Percentiles rank a stretch among this genome's conserved stretches.
These are phyloP conservation scores for Apiospora pterosperma DNA, from an alignment of 2,329 filamentous ascomycete species.

Conservation along the genomic window DNA sequence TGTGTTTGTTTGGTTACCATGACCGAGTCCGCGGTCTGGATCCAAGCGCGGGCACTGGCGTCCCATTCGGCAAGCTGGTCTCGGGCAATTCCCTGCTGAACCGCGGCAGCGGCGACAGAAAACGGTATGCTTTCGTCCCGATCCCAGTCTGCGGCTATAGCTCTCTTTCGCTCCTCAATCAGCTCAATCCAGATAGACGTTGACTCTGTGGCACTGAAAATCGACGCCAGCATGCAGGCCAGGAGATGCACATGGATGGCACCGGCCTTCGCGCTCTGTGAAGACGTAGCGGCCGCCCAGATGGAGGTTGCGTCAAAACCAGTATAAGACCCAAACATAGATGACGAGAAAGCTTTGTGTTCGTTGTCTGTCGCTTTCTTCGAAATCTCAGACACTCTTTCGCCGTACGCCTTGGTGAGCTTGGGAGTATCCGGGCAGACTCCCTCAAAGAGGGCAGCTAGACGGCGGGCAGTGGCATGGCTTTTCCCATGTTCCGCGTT, in stretches of 20 bases:
- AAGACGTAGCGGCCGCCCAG: constrained; percentile 30
- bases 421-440: constrained; percentile 27
- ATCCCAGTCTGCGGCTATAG: constrained; percentile 8
- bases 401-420: constrained; percentile 24
- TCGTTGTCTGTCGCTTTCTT: neutral
- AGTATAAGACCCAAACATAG: constrained; percentile 13
- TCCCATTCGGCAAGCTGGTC: constrained; percentile 27
- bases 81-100: constrained; percentile 15
- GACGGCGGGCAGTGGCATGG: constrained; percentile 34
- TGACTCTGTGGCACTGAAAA: constrained; percentile 24
- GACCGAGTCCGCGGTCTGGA: constrained; percentile 23
- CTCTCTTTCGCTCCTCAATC: constrained; percentile 13
- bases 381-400: constrained; percentile 7
- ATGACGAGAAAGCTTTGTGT: neutral
- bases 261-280: neutral
- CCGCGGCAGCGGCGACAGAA: neutral
- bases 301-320: constrained; percentile 25
- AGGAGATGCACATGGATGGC: constrained; percentile 26
- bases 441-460: constrained; percentile 36
- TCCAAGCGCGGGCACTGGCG: constrained; percentile 28
- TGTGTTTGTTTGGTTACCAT: constrained; percentile 12
- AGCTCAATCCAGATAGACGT: constrained; percentile 32
- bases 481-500: constrained; percentile 34
- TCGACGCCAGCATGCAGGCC: constrained; percentile 32
- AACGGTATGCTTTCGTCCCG: neutral